These are phyloP conservation scores for Coelastrella sp. DNA, from an alignment of 139 green algal genomes.

Conservation along the genomic window DNA sequence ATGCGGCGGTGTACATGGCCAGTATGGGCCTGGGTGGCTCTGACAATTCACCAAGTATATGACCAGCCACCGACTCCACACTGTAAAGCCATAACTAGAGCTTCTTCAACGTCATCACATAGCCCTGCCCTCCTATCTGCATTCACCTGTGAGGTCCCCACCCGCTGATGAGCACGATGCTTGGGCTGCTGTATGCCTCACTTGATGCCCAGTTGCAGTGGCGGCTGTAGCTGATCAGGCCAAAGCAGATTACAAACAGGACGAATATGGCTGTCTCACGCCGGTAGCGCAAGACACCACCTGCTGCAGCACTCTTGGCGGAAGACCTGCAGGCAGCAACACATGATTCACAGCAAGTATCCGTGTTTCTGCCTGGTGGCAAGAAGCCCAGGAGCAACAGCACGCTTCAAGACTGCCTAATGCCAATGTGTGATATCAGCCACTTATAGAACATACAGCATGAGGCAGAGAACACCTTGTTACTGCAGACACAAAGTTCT, in stretches of 20 bases:
- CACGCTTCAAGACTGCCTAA: too few relatives aligned
- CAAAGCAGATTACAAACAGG: constrained; percentile 30
- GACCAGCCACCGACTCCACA: too few relatives aligned
- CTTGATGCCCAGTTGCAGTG: constrained; percentile 87
- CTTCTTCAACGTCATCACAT: too few relatives aligned
- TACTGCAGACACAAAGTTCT: too few relatives aligned
- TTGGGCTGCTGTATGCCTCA: constrained; percentile 95
- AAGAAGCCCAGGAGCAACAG: too few relatives aligned
- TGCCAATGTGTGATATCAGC: too few relatives aligned
- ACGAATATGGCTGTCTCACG: constrained; percentile 11
- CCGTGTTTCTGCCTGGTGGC: too few relatives aligned
- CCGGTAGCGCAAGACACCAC: not conserved
- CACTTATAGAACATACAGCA: too few relatives aligned
- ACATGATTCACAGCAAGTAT: not conserved
- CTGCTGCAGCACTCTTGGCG: not conserved
- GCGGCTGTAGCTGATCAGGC: constrained; percentile 56
- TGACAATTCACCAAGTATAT: too few relatives aligned
- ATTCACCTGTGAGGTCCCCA: constrained; percentile 61
- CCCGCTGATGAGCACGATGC: constrained; percentile 85
- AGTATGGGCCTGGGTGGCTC: too few relatives aligned
- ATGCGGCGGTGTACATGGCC: not conserved
- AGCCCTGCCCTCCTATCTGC: too few relatives aligned
- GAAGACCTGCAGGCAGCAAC: not conserved
- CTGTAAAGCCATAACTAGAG: not conserved
- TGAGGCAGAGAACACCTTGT: too few relatives aligned